phyloP scores from a whole-genome alignment of 2,329 filamentous ascomycete genomes.

The Dothiorella sarmentorum region DNA sequence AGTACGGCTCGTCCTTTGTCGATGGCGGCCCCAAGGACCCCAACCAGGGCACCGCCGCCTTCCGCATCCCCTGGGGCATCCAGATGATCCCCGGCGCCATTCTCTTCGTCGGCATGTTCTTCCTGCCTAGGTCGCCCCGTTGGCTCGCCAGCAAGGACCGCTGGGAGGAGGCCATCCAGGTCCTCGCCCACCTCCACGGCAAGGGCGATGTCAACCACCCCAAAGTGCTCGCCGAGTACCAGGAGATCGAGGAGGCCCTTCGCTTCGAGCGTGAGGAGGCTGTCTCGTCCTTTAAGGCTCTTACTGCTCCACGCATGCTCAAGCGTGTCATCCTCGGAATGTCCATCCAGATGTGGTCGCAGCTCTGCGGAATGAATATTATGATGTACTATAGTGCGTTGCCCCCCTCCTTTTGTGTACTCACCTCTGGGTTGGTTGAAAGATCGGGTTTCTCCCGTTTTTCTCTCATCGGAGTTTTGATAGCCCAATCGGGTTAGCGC shows the following conservation, averaged over 20 bases:
- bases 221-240: conserved; percentile 55
- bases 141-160: conserved; percentile 62
- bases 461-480: too few relatives aligned
- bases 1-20: conserved; percentile 54
- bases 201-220: conserved; percentile 50
- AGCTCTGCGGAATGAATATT: conserved; percentile 56
- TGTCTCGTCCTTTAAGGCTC: conserved; percentile 41
- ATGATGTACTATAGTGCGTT: conserved; percentile 45
- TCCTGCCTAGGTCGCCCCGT: conserved; percentile 60
- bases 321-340: conserved; percentile 51
- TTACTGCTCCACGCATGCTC: conserved; percentile 46
- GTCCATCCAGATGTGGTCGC: conserved; percentile 54
- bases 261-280: conserved; percentile 39
- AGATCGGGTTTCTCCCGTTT: too few relatives aligned
- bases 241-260: conserved; percentile 51
- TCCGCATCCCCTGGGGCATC: conserved; percentile 60
- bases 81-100: conserved; percentile 43
- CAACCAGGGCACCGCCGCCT: conserved; percentile 51
- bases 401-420: too few relatives aligned
- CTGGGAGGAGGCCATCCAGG: conserved; percentile 53
- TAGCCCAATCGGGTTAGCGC: too few relatives aligned
- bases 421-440: too few relatives aligned
- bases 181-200: conserved; percentile 49
- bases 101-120: conserved; percentile 49
- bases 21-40: conserved; percentile 30